Evolutionary conservation across 2,329 filamentous ascomycete species (phyloP).

Genomic region (Aspergillus thermomutatus): DNA sequence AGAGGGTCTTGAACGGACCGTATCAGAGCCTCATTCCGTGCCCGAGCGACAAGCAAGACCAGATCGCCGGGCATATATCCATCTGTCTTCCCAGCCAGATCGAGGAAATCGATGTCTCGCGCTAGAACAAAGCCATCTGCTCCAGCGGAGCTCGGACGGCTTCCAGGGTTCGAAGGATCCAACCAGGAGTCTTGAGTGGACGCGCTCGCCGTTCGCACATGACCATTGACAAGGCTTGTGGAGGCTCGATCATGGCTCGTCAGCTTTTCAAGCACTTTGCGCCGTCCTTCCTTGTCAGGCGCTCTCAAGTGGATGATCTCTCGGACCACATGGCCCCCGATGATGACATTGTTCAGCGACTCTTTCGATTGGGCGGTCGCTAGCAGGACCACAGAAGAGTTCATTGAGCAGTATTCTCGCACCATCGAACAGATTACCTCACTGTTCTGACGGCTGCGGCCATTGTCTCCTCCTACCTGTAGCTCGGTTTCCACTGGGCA

Average conservation of each 20-base stretch:
- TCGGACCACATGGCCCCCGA: conserved; percentile 86
- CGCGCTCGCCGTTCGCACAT: conserved; percentile 32
- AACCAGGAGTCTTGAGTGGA: conserved; percentile 66
- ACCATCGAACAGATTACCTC: conserved; percentile 82
- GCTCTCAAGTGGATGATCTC: conserved; percentile 89
- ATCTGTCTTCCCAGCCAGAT: conserved; percentile 89
- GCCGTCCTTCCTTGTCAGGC: conserved; percentile 84
- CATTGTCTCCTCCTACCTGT: conserved; percentile 90
- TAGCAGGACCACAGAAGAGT: conserved; percentile 78
- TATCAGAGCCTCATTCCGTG: conserved; percentile 88
- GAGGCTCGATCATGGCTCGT: conserved; percentile 48
- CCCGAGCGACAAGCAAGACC: conserved; percentile 77
- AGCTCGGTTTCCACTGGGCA: conserved; percentile 93
- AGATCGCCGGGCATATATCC: conserved; percentile 98
- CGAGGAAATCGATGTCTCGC: conserved; percentile 78
- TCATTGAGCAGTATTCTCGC: conserved; percentile 74
- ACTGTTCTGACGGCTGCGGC: conserved; percentile 85
- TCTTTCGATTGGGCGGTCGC: conserved; percentile 94
- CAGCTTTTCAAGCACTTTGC: conserved; percentile 78
- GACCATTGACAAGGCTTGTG: conserved; percentile 39
- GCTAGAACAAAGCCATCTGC: conserved; percentile 69
- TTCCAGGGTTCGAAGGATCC: conserved; percentile 63
- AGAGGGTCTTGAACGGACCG: conserved; percentile 63
- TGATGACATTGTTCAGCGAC: conserved; percentile 80
- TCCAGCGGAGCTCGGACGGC: conserved; percentile 44